phyloP scores from a whole-genome alignment of 768 basidiomycete species.

The Leccinum disarticulatum region DNA sequence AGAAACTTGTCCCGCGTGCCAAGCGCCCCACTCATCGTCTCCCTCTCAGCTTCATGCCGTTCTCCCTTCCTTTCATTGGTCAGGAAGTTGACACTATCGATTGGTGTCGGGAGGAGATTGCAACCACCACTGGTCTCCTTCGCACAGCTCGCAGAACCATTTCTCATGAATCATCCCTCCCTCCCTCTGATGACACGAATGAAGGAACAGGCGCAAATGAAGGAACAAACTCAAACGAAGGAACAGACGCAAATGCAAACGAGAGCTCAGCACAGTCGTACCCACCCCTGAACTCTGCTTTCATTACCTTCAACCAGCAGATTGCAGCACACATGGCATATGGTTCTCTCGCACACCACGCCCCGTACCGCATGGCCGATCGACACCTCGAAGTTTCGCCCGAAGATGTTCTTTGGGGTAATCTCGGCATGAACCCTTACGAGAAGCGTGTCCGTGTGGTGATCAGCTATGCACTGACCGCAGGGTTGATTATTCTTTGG shows the following conservation, averaged over 20 bases:
- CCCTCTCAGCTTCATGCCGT: constrained; percentile 49
- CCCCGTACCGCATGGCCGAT: constrained; percentile 77
- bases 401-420: constrained; percentile 89
- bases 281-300: constrained; percentile 68
- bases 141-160: constrained; percentile 45
- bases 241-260: constrained; percentile 9
- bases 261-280: constrained; percentile 38
- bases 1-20: constrained; percentile 57
- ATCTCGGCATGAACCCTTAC: constrained; percentile 87
- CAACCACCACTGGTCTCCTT: constrained; percentile 49
- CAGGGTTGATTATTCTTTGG: constrained; percentile 85
- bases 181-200: constrained; percentile 27
- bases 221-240: constrained; percentile 10
- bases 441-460: constrained; percentile 67
- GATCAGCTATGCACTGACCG: constrained; percentile 73
- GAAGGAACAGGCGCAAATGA: constrained; percentile 8
- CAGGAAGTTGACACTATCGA: constrained; percentile 92
- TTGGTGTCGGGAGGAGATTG: constrained; percentile 81
- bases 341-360: constrained; percentile 73
- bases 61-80: constrained; percentile 67
- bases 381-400: constrained; percentile 84
- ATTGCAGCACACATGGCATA: constrained; percentile 89
- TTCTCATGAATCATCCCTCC: constrained; percentile 14
- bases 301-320: constrained; percentile 90
- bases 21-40: constrained; percentile 82